Percentiles rank a stretch among this genome's conserved stretches.
Conservation (phyloP, 805 yeast species). For the Blastobotrys robertii region DNA sequence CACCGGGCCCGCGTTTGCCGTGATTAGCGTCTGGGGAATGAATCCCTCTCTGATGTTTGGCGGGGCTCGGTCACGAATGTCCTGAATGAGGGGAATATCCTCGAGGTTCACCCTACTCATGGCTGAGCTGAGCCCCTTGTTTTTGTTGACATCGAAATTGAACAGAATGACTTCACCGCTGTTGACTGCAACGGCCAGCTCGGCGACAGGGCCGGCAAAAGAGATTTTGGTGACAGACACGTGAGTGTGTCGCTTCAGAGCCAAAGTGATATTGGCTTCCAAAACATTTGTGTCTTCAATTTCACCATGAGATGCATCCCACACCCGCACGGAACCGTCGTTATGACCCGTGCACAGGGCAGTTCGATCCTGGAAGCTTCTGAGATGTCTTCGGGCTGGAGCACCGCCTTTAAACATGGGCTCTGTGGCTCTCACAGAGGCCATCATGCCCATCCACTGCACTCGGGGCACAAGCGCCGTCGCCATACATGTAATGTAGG, state of each 20-base stretch:
- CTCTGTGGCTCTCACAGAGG: slow-evolving; percentile 31
- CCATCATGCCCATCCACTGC: slow-evolving; percentile 74
- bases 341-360: slow-evolving; percentile 73
- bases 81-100: slow-evolving; percentile 15
- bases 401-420: slow-evolving; percentile 71
- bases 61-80: slow-evolving; percentile 47
- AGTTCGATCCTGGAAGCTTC: slow-evolving; percentile 43
- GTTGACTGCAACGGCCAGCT: slow-evolving; percentile 56
- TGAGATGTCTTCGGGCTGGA: slow-evolving; percentile 42
- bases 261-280: slow-evolving; percentile 46
- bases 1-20: slow-evolving; percentile 38
- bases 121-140: slow-evolving; percentile 21
- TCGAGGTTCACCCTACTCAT: slow-evolving; percentile 3
- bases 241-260: slow-evolving; percentile 34
- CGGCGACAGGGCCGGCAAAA: slow-evolving; percentile 69
- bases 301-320: slow-evolving; percentile 77
- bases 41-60: slow-evolving; percentile 46
- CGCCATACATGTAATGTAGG: slow-evolving; percentile 49
- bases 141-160: slow-evolving; percentile 50
- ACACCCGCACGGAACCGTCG: slow-evolving; percentile 68
- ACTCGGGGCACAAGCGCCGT: slow-evolving; percentile 51
- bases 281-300: slow-evolving; percentile 47
- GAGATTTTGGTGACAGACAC: slow-evolving; percentile 50
- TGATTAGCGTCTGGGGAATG: slow-evolving; percentile 43
- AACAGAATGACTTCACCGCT: slow-evolving; percentile 70